Evolutionary conservation across 1,284 basidiomycete genomes (phyloP), one percentile per base, ranked within the genome.

Genomic region (Calocybe gambosa): DNA sequence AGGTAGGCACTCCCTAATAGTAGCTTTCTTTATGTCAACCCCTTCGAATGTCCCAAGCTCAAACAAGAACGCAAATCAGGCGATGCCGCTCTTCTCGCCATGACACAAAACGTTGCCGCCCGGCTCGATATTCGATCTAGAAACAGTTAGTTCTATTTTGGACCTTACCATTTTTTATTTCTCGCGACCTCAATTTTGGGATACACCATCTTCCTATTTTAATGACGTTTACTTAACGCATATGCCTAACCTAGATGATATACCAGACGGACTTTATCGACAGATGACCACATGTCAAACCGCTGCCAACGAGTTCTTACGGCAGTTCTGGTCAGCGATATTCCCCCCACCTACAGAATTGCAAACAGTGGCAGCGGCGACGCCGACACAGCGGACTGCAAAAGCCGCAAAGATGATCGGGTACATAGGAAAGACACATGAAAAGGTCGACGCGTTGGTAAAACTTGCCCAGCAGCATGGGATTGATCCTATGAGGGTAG

Each of bases 311-410:
- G 95, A 99, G 64, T 97, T 98, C 62, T 73, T 99, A 8, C 81
- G 95, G 8, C 95, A 98, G 61, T 98, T 93, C 61, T 99, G 94
- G 93, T 77, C 85, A 8, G 79, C 92, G 0, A 78, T 91, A 42
- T 86, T 94, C 47, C 94, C 94, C 1, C 78, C 87, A 1, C 66
- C 77, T 0, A 70, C 74, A 15, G 83, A 89, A 26, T 59, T 74
- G 13, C 74, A 74, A 50, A 69, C 71, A 0, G 58, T 76, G 1
- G 63, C 68, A 2, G 55, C 67, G 1, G 63, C 75, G 5, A 80
- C 79, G 1, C 70, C 78, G 8, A 73, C 77, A 2, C 83, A 89
- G 61, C 82, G 84, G 55, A 75, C 78, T 0, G 74, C 77, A 1
- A 91, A 91, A 59, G 86, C 85, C 0, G 76, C 78, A 5, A 93